Evolutionary conservation across 768 basidiomycete genomes (phyloP), one percentile per base, ranked within the genome.

Genomic region (Lanmaoa pseudosensibilis): DNA sequence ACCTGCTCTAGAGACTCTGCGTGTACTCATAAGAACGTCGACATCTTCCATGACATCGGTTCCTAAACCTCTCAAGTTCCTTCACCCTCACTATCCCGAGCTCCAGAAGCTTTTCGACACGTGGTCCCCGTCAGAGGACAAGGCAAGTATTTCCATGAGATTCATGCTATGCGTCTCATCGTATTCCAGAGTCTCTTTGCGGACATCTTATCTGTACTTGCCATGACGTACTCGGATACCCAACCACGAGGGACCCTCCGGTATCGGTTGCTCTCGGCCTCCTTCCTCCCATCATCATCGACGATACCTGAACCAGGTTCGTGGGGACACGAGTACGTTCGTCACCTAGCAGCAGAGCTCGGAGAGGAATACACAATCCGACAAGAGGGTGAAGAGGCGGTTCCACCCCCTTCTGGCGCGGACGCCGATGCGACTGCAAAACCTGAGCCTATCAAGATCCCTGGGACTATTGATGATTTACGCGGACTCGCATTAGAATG

Each of bases 11-110:
- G 96, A 99, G 76, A 93, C 93, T 4, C 81, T 99, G 11, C 84
- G 96, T 46, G 94, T 90, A 8, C 79, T 98, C 41, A 98, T 98
- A 67, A 82, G 93, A 67, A 98, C 96, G 7, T 94, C 94, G 12
- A 99, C 97, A 4, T 95, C 92, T 16, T 97, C 94, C 7, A 98
- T 99, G 96, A 99, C 97, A 12, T 95, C 94, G 23, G 96, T 99
- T 11, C 97, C 97, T 1, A 98, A 99, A 77, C 97, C 97, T 30
- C 82, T 99, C 55, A 99, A 99, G 76, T 99, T 99, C 75, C 82
- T 99, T 32, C 88, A 94, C 54, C 95, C 94, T 34, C 89, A 94
- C 70, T 99, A 96, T 70, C 90, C 89, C 46, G 87, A 85, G 55
- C 82, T 96, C 40, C 90, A 94, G 72, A 78, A 78, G 23, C 76